Evolutionary conservation across 441 rosid genomes (phyloP), one percentile per base, ranked within the genome.

Genomic region (Populus trichocarpa): DNA sequence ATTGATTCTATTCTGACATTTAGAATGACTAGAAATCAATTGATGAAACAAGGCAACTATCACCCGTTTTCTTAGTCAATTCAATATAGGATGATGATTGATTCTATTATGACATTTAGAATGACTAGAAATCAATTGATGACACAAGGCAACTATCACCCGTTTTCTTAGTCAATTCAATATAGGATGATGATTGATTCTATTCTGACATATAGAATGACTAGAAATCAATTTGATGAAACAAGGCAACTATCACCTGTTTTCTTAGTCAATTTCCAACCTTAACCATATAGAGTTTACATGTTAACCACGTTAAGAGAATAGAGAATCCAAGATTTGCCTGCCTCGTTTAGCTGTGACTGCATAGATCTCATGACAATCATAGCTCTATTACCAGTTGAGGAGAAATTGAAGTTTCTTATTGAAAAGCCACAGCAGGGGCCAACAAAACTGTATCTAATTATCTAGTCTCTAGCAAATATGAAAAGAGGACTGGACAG

Each of bases 81-180:
- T 10, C 30, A 28, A 28, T 28, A 28, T 28, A 30, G 42, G 23
- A 53, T 65, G 78, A 75, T 67, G 72, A 12, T 18, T 53, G 68
- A 30, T 69, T 25, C 8, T 13, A 53, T 68, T 68, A 20, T 59
- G 38, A 63, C 78, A 75, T 42, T 75, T 61, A n/a, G 71, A 67
- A 32, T 6, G 14, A 22, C 30, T 50, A 16, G 71, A 26, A 75
- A 46, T 25, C 12, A 67, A n/a, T 40, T 6, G 30, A 67, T 26
- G 46, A 10, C 12, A 67, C 38, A 36, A 74, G 61, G 32, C 7
- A 73, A 35, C 26, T 23, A n/a, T 1, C 22, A 8, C 67, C 23
- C 2, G 5, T 65, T 46, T 68, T 32, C 30, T 28, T 13, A 22
- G 9, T 23, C 25, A 53, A 25, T 25, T 50, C 53, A 12, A 67